Percentiles rank a stretch among this genome's conserved stretches.
Evolutionary conservation across 306 rosid genomes (phyloP).

Genomic region (Quillaja saponaria): DNA sequence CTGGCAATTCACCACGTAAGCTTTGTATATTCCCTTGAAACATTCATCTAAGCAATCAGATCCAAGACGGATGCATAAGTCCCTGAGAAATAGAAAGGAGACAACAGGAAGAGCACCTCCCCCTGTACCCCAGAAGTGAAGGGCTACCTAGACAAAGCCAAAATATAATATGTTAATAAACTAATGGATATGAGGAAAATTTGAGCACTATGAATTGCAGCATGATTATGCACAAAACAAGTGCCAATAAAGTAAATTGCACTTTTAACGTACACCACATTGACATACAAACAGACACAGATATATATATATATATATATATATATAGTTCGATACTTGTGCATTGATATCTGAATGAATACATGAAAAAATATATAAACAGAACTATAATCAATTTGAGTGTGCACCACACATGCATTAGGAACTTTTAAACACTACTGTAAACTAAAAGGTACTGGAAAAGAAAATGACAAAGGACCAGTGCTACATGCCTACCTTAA

Average conservation of each 20-base stretch:
- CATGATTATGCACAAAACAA: too few species aligned
- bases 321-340: too few species aligned
- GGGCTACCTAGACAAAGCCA: conserved; percentile 63
- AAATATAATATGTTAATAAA: neutral
- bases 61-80: conserved; percentile 77
- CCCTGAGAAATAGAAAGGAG: conserved; percentile 75
- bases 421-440: neutral
- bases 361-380: too few species aligned
- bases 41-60: conserved; percentile 89
- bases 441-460: neutral
- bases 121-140: conserved; percentile 97
- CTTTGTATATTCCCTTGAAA: conserved; percentile 90
- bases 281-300: too few species aligned
- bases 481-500: conserved; percentile 52
- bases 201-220: too few species aligned
- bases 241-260: too few species aligned
- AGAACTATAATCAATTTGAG: neutral
- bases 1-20: conserved; percentile 87
- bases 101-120: conserved; percentile 88
- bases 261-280: too few species aligned
- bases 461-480: neutral
- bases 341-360: too few species aligned
- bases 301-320: too few species aligned
- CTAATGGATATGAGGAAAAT: neutral
- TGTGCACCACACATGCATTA: neutral